These are phyloP conservation scores for Orychophragmus violaceus DNA, from an alignment of 345 rosid genomes.

Conservation along the genomic window DNA sequence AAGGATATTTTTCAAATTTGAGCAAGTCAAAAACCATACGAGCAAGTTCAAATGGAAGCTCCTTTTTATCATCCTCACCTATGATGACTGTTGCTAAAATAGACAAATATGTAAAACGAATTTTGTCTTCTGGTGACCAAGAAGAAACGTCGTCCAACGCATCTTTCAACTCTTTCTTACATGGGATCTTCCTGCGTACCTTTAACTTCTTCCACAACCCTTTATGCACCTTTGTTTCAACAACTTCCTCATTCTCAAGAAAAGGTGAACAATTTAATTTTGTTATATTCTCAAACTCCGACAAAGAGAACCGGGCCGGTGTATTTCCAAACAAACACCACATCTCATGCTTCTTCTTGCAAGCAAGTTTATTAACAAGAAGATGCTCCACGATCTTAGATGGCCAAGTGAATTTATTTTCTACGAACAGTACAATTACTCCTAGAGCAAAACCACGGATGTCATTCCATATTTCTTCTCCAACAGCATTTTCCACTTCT, in stretches of 20 bases:
- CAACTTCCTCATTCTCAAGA: too few relatives aligned
- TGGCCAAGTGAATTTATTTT: not conserved
- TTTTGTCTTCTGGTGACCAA: not conserved
- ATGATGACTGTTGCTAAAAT: not conserved
- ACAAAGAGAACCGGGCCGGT: too few relatives aligned
- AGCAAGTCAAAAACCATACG: not conserved
- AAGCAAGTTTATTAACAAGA: not conserved
- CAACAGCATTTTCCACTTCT: not conserved
- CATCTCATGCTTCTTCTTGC: too few relatives aligned
- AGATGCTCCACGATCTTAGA: not conserved
- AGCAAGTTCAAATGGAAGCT: not conserved
- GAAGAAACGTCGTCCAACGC: too few relatives aligned
- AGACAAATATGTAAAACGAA: not conserved
- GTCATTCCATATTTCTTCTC: not conserved
- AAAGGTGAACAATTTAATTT: too few relatives aligned
- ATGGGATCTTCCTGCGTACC: too few relatives aligned
- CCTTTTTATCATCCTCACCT: not conserved
- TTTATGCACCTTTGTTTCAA: too few relatives aligned
- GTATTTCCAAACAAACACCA: too few relatives aligned
- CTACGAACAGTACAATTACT: too few relatives aligned
- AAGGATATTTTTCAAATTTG: not conserved
- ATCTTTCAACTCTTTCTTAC: too few relatives aligned
- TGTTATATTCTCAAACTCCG: too few relatives aligned
- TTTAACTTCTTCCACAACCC: too few relatives aligned
- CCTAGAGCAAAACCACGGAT: not conserved